Evolutionary conservation across 345 rosid species (phyloP), one percentile per base, ranked within the genome.

Genomic region (Eucalyptus caleyi): DNA sequence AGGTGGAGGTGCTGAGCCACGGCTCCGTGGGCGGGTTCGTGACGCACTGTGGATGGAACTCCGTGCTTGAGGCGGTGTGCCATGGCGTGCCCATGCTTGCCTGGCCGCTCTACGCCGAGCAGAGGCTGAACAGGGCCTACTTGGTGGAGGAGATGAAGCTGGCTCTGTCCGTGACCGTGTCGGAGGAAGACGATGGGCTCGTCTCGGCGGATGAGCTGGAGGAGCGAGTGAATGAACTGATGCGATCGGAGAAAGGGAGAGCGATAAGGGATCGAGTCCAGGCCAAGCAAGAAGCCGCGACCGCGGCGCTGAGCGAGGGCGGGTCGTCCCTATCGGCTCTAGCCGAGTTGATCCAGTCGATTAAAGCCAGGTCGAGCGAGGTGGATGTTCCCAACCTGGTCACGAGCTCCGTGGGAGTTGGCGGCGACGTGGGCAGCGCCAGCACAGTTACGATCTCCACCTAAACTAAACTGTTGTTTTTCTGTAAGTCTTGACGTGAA

Each of bases 61-160:
- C 89, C 11, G 83, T 91, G 5, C 89, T 94, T 10, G 95, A 94
- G 88, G 92, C 93, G 5, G 89, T 94, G 49, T 30, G 89, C 2
- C 91, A 91, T 1, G 94, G 95, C 42, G 92, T 93, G 50, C 94
- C 95, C 14, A 91, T 93, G 95, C 5, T 94, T 87, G 93, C 92
- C 1, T 94, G 95, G 94, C 94, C 95, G 4, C 91, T 93, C 5
- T 92, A 92, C 45, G 93, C 94, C 4, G 94, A 94, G 91, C 93
- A 94, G 50, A 91, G 32, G 88, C 24, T 92, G 77, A 89, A 89
- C 9, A 83, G 80, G 88, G 47, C 16, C 32, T 16, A 89, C 8
- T 11, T 91, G 34, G 92, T 93, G 85, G 91, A 91, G 86, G 95
- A 90, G 37, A 16, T 90, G 87, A 86, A 91, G 88, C 77, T 90